A percentile compares a stretch with the other conserved stretches of the same genome.
Conservation (phyloP, 148 eudicot species). For the Silene conica region DNA sequence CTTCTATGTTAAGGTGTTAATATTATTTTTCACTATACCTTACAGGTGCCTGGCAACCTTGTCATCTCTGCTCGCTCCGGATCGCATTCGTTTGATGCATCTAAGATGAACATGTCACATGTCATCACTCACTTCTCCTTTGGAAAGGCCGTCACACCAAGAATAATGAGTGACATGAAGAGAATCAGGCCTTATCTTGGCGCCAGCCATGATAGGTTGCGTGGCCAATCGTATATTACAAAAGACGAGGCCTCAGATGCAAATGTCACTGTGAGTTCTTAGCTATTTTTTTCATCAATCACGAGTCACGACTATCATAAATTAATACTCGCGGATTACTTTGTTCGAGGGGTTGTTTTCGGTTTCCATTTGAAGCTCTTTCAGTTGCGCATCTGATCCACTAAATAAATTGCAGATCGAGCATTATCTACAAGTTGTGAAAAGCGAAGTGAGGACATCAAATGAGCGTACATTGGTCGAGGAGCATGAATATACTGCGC, state of each 20-base stretch:
- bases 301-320: neutral
- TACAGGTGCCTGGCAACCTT: slow-evolving; percentile 95
- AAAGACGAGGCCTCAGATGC: slow-evolving; percentile 53
- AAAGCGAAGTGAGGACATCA: slow-evolving; percentile 66
- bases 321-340: too few species aligned
- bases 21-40: slow-evolving; percentile 10
- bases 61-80: slow-evolving; percentile 82
- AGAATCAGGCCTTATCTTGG: slow-evolving; percentile 71
- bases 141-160: slow-evolving; percentile 61
- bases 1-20: neutral
- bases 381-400: slow-evolving; percentile 2
- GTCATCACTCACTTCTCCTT: slow-evolving; percentile 62
- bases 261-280: slow-evolving; percentile 81
- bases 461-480: slow-evolving; percentile 47
- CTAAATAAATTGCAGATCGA: slow-evolving; percentile 61
- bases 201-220: slow-evolving; percentile 66
- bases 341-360: neutral
- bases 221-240: slow-evolving; percentile 51
- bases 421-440: slow-evolving; percentile 93
- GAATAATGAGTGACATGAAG: slow-evolving; percentile 58
- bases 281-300: neutral
- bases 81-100: slow-evolving; percentile 91
- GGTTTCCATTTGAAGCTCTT: neutral
- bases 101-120: slow-evolving; percentile 93
- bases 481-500: slow-evolving; percentile 96